Base-by-base conservation (phyloP, 2,329 filamentous ascomycete genomes). In the Penicillium sp. region DNA sequence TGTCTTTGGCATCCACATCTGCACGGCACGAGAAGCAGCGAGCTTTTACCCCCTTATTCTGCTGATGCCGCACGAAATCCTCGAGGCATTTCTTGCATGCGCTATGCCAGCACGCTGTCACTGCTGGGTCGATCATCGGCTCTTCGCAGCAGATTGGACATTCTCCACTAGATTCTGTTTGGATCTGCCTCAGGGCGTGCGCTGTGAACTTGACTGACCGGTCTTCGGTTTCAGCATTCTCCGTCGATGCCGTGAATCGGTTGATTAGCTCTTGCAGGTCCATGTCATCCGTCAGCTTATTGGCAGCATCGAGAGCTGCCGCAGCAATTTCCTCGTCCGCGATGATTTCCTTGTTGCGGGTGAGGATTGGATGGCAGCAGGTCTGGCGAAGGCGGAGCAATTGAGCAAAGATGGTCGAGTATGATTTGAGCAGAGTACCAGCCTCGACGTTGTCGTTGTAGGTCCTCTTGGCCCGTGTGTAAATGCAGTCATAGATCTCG, bases 31-130 rank as follows among this genome's bases (percentile, higher is more conserved):
- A 94, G 79, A 96, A 96, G 76, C 95, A 99, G 10, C 89, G 86
- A 1, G 95, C 90, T 0, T 89, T 75, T 52, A 91, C 85, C 45
- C 88, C 87, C 59, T 89, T 91, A 66, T 91, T 88, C 4, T 84
- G 89, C 73, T 96, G 90, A 70, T 96, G 92, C 63, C 90, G 87
- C 70, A 99, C 96, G 68, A 92, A 96, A 67, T 92, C 88, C 1
- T 96, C 80, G n/a, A 98, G 79, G 69, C 95, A 99, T 63, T 91
- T 89, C 76, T 95, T 96, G 80, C 95, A 99, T 0, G 95, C 93
- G 37, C 91, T 96, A 75, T 99, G 95, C 92, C 95, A 99, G 77
- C 95, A 99, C 0, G 92, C 91, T 0, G 95, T 98, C 1, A 99
- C 95, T 0, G 90, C 90, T 71, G 96, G 94, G 55, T 97, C 90